phyloP scores from a whole-genome alignment of 306 rosid species.

The Gillenia trifoliata region DNA sequence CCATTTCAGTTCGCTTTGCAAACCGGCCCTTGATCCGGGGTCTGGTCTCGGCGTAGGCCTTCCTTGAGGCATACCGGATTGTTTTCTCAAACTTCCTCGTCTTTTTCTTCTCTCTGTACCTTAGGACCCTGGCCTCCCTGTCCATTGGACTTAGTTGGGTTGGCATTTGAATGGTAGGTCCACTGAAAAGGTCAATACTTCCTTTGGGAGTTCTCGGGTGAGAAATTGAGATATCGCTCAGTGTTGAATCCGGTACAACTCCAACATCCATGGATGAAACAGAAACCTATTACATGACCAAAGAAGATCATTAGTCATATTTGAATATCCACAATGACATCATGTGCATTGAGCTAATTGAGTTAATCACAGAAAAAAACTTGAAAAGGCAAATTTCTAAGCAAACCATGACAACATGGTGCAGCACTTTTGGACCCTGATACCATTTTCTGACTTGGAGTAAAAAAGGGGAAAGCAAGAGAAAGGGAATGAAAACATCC shows the following conservation, averaged over 20 bases:
- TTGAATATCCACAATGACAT: background rate
- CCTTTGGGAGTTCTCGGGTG: conserved; percentile 73
- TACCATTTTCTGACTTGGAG: conserved; percentile 9
- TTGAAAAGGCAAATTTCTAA: background rate
- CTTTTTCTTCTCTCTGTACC: conserved; percentile 92
- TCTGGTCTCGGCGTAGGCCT: conserved; percentile 94
- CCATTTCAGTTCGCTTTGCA: conserved; percentile 64
- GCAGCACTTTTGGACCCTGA: background rate
- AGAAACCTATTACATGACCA: conserved; percentile 48
- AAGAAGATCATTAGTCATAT: background rate
- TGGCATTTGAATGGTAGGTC: conserved; percentile 51
- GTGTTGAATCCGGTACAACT: conserved; percentile 73
- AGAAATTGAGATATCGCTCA: conserved; percentile 52
- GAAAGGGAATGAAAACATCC: conserved; percentile 14
- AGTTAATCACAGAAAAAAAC: background rate
- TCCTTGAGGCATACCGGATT: conserved; percentile 89
- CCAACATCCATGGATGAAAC: conserved; percentile 83
- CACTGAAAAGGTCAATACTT: conserved; percentile 74
- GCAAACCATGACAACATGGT: background rate
- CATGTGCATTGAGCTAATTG: background rate
- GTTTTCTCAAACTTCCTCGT: conserved; percentile 88
- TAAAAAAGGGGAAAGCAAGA: background rate
- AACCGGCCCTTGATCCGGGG: conserved; percentile 94
- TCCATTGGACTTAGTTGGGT: conserved; percentile 71
- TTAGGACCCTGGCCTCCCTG: conserved; percentile 81